phyloP scores from a whole-genome alignment of 306 rosid genomes.

The Inga leiocalycina region DNA sequence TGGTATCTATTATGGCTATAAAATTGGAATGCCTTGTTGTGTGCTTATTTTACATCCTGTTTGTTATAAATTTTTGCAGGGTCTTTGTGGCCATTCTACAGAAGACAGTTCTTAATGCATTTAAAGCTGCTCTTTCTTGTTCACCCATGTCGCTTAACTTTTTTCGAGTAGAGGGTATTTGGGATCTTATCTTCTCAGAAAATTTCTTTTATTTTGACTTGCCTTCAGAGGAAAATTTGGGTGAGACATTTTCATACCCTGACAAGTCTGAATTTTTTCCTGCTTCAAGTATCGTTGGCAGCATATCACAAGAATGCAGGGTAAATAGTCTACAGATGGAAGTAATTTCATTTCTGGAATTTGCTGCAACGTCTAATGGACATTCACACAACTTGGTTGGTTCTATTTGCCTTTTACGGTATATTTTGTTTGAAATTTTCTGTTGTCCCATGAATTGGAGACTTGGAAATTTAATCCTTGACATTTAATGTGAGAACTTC shows the following conservation, averaged over 20 bases:
- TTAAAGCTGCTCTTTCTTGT: constrained; percentile 70
- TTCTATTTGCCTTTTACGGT: constrained; percentile 23
- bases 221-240: constrained; percentile 52
- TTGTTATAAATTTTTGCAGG: constrained; percentile 54
- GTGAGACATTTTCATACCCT: constrained; percentile 39
- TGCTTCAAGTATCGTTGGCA: constrained; percentile 44
- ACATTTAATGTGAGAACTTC: neutral
- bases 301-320: constrained; percentile 50
- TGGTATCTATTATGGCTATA: constrained; percentile 4
- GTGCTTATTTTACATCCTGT: constrained; percentile 30
- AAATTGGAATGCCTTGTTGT: constrained; percentile 11
- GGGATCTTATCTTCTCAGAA: constrained; percentile 94
- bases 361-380: constrained; percentile 71
- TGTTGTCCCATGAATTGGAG: constrained; percentile 30
- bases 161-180: constrained; percentile 82
- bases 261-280: constrained; percentile 51
- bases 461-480: neutral
- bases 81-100: constrained; percentile 72
- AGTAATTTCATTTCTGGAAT: constrained; percentile 83
- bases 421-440: constrained; percentile 8
- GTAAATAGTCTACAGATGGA: constrained; percentile 71
- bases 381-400: constrained; percentile 77
- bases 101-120: constrained; percentile 64
- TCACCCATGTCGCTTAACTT: constrained; percentile 64
- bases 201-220: constrained; percentile 77